Evolutionary conservation across 768 basidiomycete genomes (phyloP).

Genomic region (Phaeotremella fagi): DNA sequence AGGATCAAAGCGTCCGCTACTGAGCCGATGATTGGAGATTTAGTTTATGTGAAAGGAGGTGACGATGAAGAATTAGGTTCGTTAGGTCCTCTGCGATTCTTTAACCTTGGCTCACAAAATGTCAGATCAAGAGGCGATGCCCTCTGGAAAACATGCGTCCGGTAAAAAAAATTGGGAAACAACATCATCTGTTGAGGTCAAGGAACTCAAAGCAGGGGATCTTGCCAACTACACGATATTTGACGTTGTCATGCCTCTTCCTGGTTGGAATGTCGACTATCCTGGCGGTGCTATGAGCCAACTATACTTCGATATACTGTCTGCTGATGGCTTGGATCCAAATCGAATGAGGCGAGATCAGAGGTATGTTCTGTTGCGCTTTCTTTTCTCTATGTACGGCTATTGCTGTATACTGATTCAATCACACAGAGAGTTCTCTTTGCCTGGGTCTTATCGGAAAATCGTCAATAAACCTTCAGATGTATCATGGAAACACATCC

Average conservation of each 20-base stretch:
- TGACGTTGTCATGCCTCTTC: conserved; percentile 95
- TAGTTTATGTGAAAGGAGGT: conserved; percentile 64
- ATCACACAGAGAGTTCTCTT: conserved; percentile 71
- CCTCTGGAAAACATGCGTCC: background rate
- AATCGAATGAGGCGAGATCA: conserved; percentile 78
- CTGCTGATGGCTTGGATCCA: conserved; percentile 81
- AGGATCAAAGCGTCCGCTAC: conserved; percentile 69
- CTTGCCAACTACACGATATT: conserved; percentile 74
- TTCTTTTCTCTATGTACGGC: too few species aligned
- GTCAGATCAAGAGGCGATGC: background rate
- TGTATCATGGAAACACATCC: conserved; percentile 72
- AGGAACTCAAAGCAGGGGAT: conserved; percentile 71
- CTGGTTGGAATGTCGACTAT: conserved; percentile 88
- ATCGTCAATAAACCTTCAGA: conserved; percentile 80
- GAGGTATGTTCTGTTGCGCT: conserved; percentile 58
- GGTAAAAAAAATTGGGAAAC: conserved; percentile 36
- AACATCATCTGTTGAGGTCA: conserved; percentile 56
- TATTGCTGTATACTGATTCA: too few species aligned
- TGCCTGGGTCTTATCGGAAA: conserved; percentile 88
- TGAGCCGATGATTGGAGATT: conserved; percentile 75
- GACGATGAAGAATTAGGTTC: conserved; percentile 41
- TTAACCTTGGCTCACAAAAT: conserved; percentile 3
- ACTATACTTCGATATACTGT: conserved; percentile 73
- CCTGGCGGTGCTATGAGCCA: conserved; percentile 85
- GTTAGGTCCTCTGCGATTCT: conserved; percentile 14